These are phyloP conservation scores for Colletotrichum sp. DNA, from an alignment of 2,329 filamentous ascomycete species.

Conservation along the genomic window DNA sequence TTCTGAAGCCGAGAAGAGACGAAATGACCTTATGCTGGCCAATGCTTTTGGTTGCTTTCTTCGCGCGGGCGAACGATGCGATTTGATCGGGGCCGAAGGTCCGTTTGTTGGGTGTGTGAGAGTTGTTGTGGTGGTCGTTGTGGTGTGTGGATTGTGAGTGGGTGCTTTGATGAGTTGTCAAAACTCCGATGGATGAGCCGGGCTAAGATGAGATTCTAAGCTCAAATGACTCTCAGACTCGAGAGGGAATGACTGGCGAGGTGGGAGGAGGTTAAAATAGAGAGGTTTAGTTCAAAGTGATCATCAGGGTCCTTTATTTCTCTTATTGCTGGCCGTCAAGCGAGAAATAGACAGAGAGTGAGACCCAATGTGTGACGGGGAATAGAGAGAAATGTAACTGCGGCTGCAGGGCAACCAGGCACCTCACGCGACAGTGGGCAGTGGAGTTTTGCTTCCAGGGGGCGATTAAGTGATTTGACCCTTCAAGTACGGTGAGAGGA, in stretches of 20 bases:
- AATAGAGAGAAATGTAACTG: neutral
- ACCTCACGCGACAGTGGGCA: neutral
- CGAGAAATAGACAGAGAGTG: neutral
- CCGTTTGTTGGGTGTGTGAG: neutral
- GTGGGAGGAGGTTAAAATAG: neutral
- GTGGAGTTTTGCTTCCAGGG: neutral
- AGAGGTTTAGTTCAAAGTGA: neutral
- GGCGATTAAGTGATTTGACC: neutral
- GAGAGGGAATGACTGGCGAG: neutral
- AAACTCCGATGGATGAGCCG: neutral
- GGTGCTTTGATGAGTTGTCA: neutral
- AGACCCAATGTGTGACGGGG: neutral
- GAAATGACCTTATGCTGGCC: neutral
- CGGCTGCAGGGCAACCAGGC: neutral
- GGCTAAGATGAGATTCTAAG: neutral
- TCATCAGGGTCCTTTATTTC: neutral
- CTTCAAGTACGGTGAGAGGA: neutral
- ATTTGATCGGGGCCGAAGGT: neutral
- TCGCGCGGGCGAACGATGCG: neutral
- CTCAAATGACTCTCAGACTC: neutral
- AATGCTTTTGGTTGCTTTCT: slow-evolving; percentile 1
- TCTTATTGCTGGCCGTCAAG: neutral
- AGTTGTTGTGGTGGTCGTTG: neutral
- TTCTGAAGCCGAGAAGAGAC: neutral
- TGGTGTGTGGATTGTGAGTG: neutral